Percentiles rank a stretch among this genome's conserved stretches.
These are phyloP conservation scores for Penicillium digitatum DNA, from an alignment of 2,329 filamentous ascomycete genomes.

Conservation along the genomic window DNA sequence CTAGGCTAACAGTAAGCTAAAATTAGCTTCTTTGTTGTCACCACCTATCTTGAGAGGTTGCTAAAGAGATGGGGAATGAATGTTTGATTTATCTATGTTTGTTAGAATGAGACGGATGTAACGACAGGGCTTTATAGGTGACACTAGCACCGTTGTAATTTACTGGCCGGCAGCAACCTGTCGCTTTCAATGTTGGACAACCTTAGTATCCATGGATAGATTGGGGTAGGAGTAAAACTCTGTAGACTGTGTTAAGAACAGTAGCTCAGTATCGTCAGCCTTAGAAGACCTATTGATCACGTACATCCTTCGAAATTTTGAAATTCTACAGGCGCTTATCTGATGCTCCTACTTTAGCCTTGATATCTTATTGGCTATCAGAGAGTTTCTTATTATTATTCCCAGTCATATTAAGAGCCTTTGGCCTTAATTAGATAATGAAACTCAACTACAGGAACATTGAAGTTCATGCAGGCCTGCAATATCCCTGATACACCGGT, in stretches of 20 bases:
- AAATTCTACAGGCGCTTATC: background rate
- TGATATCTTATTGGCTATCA: constrained; percentile 3
- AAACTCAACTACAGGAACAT: background rate
- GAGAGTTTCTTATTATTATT: background rate
- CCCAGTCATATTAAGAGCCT: background rate
- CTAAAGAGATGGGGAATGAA: background rate
- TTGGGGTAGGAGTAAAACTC: background rate
- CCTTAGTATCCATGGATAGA: background rate
- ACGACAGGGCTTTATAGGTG: constrained; percentile 8
- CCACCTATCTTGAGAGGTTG: constrained; percentile 5
- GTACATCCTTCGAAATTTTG: background rate
- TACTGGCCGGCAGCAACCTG: constrained; percentile 7
- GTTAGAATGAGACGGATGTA: background rate
- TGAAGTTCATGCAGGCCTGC: background rate
- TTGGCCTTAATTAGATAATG: background rate
- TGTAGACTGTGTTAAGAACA: background rate
- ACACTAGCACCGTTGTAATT: constrained; percentile 7
- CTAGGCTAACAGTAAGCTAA: constrained; percentile 6
- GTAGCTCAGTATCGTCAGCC: background rate
- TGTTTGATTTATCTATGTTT: background rate
- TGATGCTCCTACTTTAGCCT: background rate
- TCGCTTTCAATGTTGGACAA: background rate
- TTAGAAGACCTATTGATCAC: background rate
- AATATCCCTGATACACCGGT: constrained; percentile 8
- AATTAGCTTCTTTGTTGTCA: constrained; percentile 18